These are phyloP conservation scores for Scortechinia acanthostroma DNA, from an alignment of 2,329 filamentous ascomycete genomes.

Conservation along the genomic window DNA sequence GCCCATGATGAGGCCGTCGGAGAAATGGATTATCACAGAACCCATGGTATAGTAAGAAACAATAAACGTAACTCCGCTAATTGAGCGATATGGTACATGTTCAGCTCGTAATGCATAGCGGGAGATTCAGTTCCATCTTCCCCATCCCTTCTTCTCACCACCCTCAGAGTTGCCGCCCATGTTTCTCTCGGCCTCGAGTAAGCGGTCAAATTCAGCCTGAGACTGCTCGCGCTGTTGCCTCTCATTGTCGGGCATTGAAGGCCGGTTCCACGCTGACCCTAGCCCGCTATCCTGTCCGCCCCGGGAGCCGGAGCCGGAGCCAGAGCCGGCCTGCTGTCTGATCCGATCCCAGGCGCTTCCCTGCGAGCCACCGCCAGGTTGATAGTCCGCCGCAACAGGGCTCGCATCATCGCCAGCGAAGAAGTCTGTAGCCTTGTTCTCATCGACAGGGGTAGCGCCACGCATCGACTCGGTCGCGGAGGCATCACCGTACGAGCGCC, in stretches of 20 bases:
- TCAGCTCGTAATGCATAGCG: no score
- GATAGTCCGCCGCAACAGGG: conserved; percentile 20
- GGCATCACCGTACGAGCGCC: not conserved
- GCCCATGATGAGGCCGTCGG: no score
- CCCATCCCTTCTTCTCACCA: not conserved
- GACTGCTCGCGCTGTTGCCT: conserved; percentile 22
- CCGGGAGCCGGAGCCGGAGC: not conserved
- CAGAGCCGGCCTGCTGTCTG: conserved; percentile 19
- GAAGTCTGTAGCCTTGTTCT: no score
- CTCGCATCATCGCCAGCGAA: conserved; percentile 24
- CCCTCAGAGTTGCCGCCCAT: conserved; percentile 7
- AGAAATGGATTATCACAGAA: no score
- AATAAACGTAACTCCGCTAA: no score
- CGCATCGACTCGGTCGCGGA: not conserved
- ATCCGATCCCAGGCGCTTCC: conserved; percentile 27
- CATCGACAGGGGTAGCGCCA: no score
- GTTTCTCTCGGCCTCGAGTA: conserved; percentile 28
- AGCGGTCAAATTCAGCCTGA: conserved; percentile 29
- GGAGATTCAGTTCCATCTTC: not conserved
- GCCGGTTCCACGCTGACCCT: no score
- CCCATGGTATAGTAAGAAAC: no score
- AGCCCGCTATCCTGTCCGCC: no score
- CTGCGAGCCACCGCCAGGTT: conserved; percentile 5
- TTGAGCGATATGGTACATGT: no score
- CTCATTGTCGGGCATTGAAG: no score